Percentiles rank a stretch among this genome's conserved stretches.
These are phyloP conservation scores for Phaeosphaeria sp. DNA, from an alignment of 2,329 filamentous ascomycete genomes.

Conservation along the genomic window DNA sequence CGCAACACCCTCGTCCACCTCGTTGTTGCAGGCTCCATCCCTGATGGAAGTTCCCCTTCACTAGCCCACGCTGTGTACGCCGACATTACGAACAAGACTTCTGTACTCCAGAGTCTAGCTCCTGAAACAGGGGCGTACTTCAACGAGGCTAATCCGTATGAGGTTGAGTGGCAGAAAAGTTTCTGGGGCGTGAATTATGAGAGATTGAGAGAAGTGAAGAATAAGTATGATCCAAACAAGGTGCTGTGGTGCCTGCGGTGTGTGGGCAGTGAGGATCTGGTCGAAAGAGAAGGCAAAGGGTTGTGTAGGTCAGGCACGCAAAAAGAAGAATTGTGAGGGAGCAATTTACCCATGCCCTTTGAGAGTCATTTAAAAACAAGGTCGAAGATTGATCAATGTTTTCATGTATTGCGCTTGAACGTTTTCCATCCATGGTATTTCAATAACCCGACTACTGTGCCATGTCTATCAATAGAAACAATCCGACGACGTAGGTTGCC, in stretches of 20 bases:
- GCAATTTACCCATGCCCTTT: too few species aligned
- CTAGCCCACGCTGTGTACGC: constrained; percentile 21
- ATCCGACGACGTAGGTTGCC: too few species aligned
- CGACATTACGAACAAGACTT: constrained; percentile 26
- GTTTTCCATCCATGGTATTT: too few species aligned
- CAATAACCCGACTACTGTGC: too few species aligned
- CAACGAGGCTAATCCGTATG: constrained; percentile 34
- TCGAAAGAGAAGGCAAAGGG: neutral
- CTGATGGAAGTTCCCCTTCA: constrained; percentile 10
- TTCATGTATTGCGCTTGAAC: too few species aligned
- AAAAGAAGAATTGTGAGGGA: neutral
- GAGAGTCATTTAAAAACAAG: too few species aligned
- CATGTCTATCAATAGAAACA: too few species aligned
- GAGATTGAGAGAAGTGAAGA: constrained; percentile 23
- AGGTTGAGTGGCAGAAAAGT: constrained; percentile 31
- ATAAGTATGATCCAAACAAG: constrained; percentile 25
- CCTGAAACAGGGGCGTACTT: constrained; percentile 37
- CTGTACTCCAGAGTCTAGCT: constrained; percentile 18
- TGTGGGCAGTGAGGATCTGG: constrained; percentile 35
- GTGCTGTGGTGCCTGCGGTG: constrained; percentile 33
- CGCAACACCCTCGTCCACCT: constrained; percentile 29
- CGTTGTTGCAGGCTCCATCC: constrained; percentile 21
- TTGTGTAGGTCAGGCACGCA: neutral
- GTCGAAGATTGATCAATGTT: too few species aligned
- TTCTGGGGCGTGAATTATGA: constrained; percentile 32